Conservation (phyloP, 1,139 yeast genomes). For the Fermentozyma sake region DNA sequence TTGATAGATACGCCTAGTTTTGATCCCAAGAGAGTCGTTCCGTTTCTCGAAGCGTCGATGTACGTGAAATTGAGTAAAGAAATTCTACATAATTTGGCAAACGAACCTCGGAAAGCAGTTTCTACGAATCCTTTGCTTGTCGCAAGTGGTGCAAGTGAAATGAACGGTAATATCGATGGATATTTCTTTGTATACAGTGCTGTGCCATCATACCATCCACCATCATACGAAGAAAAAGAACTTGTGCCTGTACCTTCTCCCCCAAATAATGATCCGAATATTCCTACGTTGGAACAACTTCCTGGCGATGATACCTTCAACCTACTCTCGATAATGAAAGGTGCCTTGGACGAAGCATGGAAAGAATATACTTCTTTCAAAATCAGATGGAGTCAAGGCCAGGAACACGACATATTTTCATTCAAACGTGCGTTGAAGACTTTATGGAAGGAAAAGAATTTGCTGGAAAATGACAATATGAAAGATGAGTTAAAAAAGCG, state of each 20-base stretch:
- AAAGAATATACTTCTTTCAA: conserved; percentile 54
- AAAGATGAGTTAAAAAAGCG: conserved; percentile 14
- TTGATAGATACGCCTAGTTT: conserved; percentile 71
- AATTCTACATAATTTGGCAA: conserved; percentile 56
- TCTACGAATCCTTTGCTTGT: conserved; percentile 64
- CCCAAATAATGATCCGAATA: conserved; percentile 2
- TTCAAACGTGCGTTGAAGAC: conserved; percentile 53
- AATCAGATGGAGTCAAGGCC: conserved; percentile 53
- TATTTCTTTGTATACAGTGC: conserved; percentile 66
- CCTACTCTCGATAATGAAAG: conserved; percentile 44
- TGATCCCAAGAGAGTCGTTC: conserved; percentile 60
- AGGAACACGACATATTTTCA: conserved; percentile 64
- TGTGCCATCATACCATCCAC: conserved; percentile 55
- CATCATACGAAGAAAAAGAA: conserved; percentile 35
- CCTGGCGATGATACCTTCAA: conserved; percentile 35
- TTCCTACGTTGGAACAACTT: conserved; percentile 6
- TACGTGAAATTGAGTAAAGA: conserved; percentile 58
- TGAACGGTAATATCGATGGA: conserved; percentile 71
- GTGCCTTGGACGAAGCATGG: conserved; percentile 70
- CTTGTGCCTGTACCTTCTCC: neutral
- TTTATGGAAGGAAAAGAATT: conserved; percentile 46
- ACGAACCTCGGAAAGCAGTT: conserved; percentile 61
- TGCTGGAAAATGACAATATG: conserved; percentile 14
- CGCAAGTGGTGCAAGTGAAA: conserved; percentile 74
- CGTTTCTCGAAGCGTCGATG: conserved; percentile 67